Percentiles rank a stretch among this genome's conserved stretches.
Evolutionary conservation across 2,329 filamentous ascomycete genomes (phyloP).

Genomic region (Acarospora socialis): DNA sequence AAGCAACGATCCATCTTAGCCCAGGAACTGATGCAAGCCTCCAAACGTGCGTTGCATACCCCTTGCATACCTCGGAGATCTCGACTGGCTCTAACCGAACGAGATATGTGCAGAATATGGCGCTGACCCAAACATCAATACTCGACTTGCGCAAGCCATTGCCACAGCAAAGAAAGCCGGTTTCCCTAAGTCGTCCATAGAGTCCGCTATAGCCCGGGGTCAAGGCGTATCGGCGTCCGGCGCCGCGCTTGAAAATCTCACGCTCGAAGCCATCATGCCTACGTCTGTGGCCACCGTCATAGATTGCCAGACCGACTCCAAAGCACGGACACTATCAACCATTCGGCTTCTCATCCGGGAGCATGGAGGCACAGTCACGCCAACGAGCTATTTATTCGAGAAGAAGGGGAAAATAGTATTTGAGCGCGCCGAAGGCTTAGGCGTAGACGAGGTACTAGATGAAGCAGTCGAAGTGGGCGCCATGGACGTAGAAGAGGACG

Average conservation of each 20-base stretch:
- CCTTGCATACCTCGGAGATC: slow-evolving; percentile 1
- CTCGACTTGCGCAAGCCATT: slow-evolving; percentile 59
- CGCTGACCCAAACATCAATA: slow-evolving; percentile 57
- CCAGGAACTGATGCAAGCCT: slow-evolving; percentile 40
- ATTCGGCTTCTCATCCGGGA: slow-evolving; percentile 58
- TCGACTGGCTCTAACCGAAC: background rate
- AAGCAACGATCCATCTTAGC: slow-evolving; percentile 46
- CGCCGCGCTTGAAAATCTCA: slow-evolving; percentile 58
- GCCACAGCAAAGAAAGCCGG: slow-evolving; percentile 69
- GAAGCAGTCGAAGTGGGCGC: slow-evolving; percentile 74
- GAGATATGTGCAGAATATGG: slow-evolving; percentile 48
- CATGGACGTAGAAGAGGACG: slow-evolving; percentile 42
- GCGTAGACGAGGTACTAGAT: slow-evolving; percentile 61
- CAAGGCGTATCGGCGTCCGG: slow-evolving; percentile 70
- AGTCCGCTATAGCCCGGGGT: slow-evolving; percentile 72
- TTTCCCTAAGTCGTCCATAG: slow-evolving; percentile 72
- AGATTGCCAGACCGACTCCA: slow-evolving; percentile 75
- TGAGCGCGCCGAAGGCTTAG: slow-evolving; percentile 40
- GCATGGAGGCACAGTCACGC: slow-evolving; percentile 52
- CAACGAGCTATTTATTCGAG: slow-evolving; percentile 73
- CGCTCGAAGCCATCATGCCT: slow-evolving; percentile 68
- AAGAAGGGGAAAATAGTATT: slow-evolving; percentile 64
- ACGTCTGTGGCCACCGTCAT: slow-evolving; percentile 62
- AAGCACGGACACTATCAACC: slow-evolving; percentile 57
- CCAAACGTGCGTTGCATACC: slow-evolving; percentile 47